Evolutionary conservation across 768 basidiomycete species (phyloP).

Genomic region (Tubosaeta sp.): DNA sequence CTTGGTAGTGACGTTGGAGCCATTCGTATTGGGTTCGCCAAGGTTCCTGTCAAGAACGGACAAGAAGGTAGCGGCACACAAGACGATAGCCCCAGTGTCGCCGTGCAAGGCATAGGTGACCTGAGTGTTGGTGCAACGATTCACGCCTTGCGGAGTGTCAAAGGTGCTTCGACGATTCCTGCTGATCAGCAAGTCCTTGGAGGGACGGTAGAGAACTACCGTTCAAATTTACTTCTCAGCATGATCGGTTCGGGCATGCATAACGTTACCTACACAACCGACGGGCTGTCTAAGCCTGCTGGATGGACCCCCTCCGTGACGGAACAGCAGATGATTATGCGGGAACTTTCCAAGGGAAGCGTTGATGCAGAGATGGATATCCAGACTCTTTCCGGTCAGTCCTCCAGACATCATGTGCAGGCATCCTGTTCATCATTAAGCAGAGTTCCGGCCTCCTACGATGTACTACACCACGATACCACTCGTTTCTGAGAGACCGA

Average conservation of each 20-base stretch:
- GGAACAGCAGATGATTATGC: constrained; percentile 97
- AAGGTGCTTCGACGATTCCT: constrained; percentile 89
- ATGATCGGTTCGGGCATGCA: constrained; percentile 80
- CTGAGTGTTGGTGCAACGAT: constrained; percentile 86
- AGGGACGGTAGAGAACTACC: constrained; percentile 90
- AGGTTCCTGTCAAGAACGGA: constrained; percentile 89
- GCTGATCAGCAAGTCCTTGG: constrained; percentile 92
- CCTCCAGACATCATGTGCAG: neutral
- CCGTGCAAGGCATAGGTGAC: constrained; percentile 80
- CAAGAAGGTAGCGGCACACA: constrained; percentile 54
- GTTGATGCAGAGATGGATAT: constrained; percentile 81
- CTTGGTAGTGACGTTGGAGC: constrained; percentile 95
- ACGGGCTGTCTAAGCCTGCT: constrained; percentile 56
- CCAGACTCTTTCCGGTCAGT: constrained; percentile 78
- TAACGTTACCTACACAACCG: constrained; percentile 48
- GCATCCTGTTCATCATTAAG: constrained; percentile 9
- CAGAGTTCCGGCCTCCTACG: constrained; percentile 87
- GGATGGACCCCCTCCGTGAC: constrained; percentile 75
- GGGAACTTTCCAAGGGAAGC: constrained; percentile 77
- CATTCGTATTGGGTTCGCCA: constrained; percentile 94
- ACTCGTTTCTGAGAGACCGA: constrained; percentile 75
- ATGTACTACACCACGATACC: constrained; percentile 98
- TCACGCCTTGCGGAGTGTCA: constrained; percentile 79
- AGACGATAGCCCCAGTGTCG: constrained; percentile 61
- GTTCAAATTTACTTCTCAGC: constrained; percentile 85